phyloP scores from a whole-genome alignment of 345 rosid genomes.

The Salix dunnii region DNA sequence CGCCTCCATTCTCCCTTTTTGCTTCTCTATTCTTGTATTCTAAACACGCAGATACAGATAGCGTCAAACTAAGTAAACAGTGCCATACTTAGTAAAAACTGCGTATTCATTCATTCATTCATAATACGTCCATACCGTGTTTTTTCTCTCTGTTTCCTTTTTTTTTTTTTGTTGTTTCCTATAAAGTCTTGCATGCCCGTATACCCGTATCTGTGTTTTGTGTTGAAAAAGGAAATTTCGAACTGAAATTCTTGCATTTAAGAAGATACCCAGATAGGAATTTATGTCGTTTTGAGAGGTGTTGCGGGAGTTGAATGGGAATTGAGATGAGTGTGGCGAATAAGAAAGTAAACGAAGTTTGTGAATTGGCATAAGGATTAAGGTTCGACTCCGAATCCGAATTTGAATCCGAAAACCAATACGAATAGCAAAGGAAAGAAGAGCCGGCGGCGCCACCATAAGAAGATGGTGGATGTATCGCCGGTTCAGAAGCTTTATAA shows the following conservation, averaged over 20 bases:
- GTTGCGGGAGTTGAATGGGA: slow-evolving; percentile 45
- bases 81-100: neutral
- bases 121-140: no score
- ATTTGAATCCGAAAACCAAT: slow-evolving; percentile 14
- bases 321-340: slow-evolving; percentile 44
- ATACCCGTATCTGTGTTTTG: neutral
- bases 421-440: slow-evolving; percentile 31
- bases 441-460: slow-evolving; percentile 30
- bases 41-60: neutral
- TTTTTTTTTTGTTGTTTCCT: slow-evolving; percentile 3
- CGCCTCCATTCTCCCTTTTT: neutral
- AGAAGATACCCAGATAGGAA: neutral
- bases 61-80: neutral
- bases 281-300: slow-evolving; percentile 10
- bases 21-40: neutral
- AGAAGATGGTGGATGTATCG: slow-evolving; percentile 15
- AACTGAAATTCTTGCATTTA: neutral
- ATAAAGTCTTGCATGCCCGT: neutral
- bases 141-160: neutral
- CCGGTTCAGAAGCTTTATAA: slow-evolving; percentile 64
- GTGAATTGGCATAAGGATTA: slow-evolving; percentile 34
- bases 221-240: no score
- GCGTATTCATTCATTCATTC: neutral
- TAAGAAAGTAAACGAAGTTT: slow-evolving; percentile 35
- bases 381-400: slow-evolving; percentile 11